Evolutionary conservation across 140 eudicot genomes (phyloP).

Genomic region (Bidens hawaiensis): DNA sequence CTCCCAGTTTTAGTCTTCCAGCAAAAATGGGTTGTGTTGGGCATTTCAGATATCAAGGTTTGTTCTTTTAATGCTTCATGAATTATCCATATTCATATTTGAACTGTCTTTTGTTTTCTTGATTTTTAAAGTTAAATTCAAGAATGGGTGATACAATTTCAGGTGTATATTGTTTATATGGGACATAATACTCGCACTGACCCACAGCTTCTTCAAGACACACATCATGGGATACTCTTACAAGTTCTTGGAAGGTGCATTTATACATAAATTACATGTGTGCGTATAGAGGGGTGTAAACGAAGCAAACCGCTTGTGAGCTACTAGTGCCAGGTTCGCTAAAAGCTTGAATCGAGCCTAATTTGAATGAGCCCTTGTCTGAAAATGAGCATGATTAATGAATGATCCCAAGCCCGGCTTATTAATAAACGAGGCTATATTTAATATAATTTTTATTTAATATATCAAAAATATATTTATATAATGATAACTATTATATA

Average conservation of each 20-base stretch:
- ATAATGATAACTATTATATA: too few species aligned
- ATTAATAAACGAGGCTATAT: too few species aligned
- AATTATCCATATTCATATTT: background rate
- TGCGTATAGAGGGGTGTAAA: too few species aligned
- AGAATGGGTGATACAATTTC: background rate
- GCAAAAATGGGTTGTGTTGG: constrained; percentile 9
- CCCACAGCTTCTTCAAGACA: constrained; percentile 25
- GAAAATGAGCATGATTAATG: too few species aligned
- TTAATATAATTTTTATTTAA: too few species aligned
- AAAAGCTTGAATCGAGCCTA: too few species aligned
- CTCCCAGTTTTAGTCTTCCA: constrained; percentile 12
- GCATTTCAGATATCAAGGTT: constrained; percentile 2
- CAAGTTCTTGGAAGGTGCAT: constrained; percentile 39
- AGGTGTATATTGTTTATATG: constrained; percentile 50
- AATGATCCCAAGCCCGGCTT: too few species aligned
- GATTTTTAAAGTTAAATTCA: background rate
- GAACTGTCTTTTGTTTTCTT: background rate
- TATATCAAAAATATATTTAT: too few species aligned
- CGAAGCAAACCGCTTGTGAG: too few species aligned
- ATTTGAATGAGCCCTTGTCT: too few species aligned
- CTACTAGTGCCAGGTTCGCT: too few species aligned
- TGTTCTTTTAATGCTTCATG: background rate
- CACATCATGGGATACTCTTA: constrained; percentile 41
- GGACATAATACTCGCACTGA: constrained; percentile 28
- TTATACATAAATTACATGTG: too few species aligned